These are phyloP conservation scores for Candida boleticola DNA, from an alignment of 805 yeast genomes.

Conservation along the genomic window DNA sequence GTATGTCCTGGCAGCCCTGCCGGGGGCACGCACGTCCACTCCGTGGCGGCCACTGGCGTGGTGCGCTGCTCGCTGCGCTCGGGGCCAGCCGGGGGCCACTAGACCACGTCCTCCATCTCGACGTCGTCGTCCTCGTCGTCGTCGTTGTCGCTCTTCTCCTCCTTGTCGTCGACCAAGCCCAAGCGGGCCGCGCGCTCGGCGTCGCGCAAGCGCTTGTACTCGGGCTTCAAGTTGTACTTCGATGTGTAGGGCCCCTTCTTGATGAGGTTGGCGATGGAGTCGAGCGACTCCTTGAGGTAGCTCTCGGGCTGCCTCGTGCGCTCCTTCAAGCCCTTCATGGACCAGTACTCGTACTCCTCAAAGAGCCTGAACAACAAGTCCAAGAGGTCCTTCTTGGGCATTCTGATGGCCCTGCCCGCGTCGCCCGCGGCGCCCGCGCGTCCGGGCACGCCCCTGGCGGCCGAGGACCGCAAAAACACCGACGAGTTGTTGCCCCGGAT, in stretches of 20 bases:
- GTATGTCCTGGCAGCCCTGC: no score
- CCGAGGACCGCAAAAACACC: constrained; percentile 53
- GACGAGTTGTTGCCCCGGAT: constrained; percentile 67
- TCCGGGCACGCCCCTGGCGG: constrained; percentile 41
- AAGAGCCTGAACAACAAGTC: constrained; percentile 85
- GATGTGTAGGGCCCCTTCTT: constrained; percentile 96
- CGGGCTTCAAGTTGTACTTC: constrained; percentile 86
- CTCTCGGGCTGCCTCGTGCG: constrained; percentile 94
- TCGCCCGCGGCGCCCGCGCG: constrained; percentile 6
- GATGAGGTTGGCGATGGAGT: constrained; percentile 81
- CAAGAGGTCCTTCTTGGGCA: constrained; percentile 89
- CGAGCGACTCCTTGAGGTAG: constrained; percentile 86
- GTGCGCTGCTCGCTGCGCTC: no score
- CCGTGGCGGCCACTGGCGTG: no score
- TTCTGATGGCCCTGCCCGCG: constrained; percentile 89
- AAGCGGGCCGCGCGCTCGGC: constrained; percentile 69
- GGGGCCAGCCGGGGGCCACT: no score
- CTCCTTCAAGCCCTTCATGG: constrained; percentile 89
- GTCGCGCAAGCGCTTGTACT: constrained; percentile 77
- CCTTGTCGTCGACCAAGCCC: constrained; percentile 47
- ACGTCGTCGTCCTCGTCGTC: constrained; percentile 61
- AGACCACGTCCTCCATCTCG: constrained; percentile 75
- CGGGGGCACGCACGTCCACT: no score
- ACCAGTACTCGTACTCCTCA: constrained; percentile 96
- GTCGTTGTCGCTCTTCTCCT: constrained; percentile 45